These are phyloP conservation scores for Metschnikowia lochheadii DNA, from an alignment of 805 yeast species.

Conservation along the genomic window DNA sequence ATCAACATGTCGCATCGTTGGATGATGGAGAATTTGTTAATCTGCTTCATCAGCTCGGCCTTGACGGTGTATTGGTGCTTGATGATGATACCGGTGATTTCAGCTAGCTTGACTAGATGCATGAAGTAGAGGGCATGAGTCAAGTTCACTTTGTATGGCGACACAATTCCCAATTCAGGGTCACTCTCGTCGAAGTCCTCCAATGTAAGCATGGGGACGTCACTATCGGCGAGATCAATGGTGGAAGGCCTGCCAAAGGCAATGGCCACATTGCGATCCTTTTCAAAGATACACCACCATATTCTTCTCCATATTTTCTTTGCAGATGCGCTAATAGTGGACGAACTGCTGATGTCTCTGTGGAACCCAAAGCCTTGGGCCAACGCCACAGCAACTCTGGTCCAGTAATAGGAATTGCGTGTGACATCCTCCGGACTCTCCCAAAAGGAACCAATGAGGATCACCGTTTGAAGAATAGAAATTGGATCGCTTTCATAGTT, in stretches of 20 bases:
- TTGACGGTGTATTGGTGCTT: constrained; percentile 68
- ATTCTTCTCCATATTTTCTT: constrained; percentile 57
- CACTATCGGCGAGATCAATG: constrained; percentile 70
- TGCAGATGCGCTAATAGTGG: constrained; percentile 35
- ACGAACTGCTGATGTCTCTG: constrained; percentile 44
- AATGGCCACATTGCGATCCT: constrained; percentile 65
- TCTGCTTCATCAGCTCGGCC: constrained; percentile 51
- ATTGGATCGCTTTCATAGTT: constrained; percentile 64
- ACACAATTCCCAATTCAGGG: constrained; percentile 30
- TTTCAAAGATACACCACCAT: constrained; percentile 75
- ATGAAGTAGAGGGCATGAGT: constrained; percentile 56
- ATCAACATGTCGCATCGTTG: constrained; percentile 71
- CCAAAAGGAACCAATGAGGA: constrained; percentile 65
- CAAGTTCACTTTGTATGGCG: constrained; percentile 44
- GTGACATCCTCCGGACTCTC: constrained; percentile 70
- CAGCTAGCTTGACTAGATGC: constrained; percentile 60
- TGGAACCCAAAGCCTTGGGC: constrained; percentile 80
- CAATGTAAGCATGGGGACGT: constrained; percentile 65
- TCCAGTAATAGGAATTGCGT: constrained; percentile 65
- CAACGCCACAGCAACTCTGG: constrained; percentile 60
- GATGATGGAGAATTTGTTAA: constrained; percentile 42
- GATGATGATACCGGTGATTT: constrained; percentile 65
- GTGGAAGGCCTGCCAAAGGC: constrained; percentile 72
- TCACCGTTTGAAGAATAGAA: constrained; percentile 55
- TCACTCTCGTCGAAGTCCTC: constrained; percentile 60